Base-by-base conservation (phyloP, 345 rosid genomes). In the Eucalyptus albens region DNA sequence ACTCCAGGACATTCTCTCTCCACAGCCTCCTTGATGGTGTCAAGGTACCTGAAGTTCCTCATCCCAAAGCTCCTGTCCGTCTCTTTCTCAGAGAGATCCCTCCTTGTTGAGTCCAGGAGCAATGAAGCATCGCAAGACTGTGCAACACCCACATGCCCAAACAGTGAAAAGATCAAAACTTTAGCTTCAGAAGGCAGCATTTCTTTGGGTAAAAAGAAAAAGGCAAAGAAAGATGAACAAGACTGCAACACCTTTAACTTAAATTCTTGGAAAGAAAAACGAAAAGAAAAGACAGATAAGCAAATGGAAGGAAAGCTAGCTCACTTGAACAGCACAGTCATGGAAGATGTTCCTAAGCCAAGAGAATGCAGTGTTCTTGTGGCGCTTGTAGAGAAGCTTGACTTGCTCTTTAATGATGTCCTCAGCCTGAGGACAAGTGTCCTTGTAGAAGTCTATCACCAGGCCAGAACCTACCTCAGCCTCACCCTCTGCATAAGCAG, bases 291-390 rank as follows among this genome's bases (percentile, higher is more conserved):
- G 83, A 77, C 29, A 77, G 47, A 40, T 37, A 11, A 77, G 85
- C 47, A 42, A 40, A 77, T 77, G 47, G 85, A 77, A 77, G 85
- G 85, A 77, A 26, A 77, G 29, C 47, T 77, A 22, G 27, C 85
- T 77, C 85, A 77, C 85, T 77, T 77, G 89, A 86, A 97, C 99
- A 91, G 95, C 98, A 89, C 99, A 97, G 95, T 97, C 99, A 90
- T 97, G 99, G 97, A 97, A 97, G 94, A 97, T 95, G 96, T 95
- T 97, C 92, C 99, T 94, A 19, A 97, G 95, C 99, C 99, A 97
- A 69, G 99, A 97, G 91, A 97, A 97, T n/a, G 99, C 99, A 24
- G 99, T 97, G 98, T 97, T 97, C 95, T 97, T 97, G 96, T 97
- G 99, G 93, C 99, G 96, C 92, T 97, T 97, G 96, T 97, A 97